A percentile compares a stretch with the other conserved stretches of the same genome.
phyloP scores from a whole-genome alignment of 2,329 filamentous ascomycete species.

The Graphiopsis chlorocephala region DNA sequence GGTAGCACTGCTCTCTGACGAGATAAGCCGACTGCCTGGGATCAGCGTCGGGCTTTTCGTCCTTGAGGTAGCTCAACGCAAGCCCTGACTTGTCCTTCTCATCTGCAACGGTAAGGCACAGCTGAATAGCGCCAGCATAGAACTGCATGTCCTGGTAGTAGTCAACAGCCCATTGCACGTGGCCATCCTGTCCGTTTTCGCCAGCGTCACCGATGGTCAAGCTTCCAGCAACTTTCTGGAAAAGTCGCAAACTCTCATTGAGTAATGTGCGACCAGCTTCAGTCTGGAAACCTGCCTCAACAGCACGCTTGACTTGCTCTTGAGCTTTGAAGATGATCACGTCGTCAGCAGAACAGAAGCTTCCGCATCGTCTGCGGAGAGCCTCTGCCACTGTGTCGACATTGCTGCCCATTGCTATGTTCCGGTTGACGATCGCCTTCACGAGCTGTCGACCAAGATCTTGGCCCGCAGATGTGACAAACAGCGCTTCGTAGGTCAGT shows the following conservation, averaged over 20 bases:
- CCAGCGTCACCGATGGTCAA: slow-evolving; percentile 56
- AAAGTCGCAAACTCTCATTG: slow-evolving; percentile 84
- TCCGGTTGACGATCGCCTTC: slow-evolving; percentile 96
- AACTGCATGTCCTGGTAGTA: slow-evolving; percentile 83
- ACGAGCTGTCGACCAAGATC: slow-evolving; percentile 91
- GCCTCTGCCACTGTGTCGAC: slow-evolving; percentile 96
- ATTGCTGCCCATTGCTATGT: slow-evolving; percentile 94
- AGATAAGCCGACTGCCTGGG: slow-evolving; percentile 65
- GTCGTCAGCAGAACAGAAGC: slow-evolving; percentile 95
- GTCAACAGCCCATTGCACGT: slow-evolving; percentile 72
- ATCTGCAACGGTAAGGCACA: slow-evolving; percentile 78
- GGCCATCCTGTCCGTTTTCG: slow-evolving; percentile 48
- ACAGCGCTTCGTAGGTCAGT: slow-evolving; percentile 84
- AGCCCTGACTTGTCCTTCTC: slow-evolving; percentile 84
- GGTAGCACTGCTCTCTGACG: slow-evolving; percentile 75
- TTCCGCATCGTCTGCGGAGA: slow-evolving; percentile 86
- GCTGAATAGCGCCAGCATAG: slow-evolving; percentile 83
- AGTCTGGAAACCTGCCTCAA: slow-evolving; percentile 71
- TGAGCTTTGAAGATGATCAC: slow-evolving; percentile 98
- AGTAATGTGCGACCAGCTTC: slow-evolving; percentile 76
- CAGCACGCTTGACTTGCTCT: slow-evolving; percentile 85
- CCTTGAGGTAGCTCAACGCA: slow-evolving; percentile 82
- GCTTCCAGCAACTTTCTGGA: slow-evolving; percentile 81
- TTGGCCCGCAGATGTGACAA: slow-evolving; percentile 74
- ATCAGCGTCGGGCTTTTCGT: slow-evolving; percentile 71